Conservation (phyloP, 768 basidiomycete species). For the Sarcomyxa edulis region DNA sequence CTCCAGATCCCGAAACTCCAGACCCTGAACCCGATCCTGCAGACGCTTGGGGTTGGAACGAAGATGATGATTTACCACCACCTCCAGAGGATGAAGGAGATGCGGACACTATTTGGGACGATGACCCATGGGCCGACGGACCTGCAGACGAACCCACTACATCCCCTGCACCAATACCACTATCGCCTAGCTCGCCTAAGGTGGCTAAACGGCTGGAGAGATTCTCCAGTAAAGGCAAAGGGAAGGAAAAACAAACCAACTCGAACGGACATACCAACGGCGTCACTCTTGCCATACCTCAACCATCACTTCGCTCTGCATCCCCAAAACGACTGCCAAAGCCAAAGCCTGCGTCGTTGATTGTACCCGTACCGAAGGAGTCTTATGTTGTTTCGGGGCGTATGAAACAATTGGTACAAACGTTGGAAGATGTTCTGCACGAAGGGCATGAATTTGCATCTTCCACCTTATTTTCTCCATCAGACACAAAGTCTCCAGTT, state of each 20-base stretch:
- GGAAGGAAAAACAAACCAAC: conserved; percentile 22
- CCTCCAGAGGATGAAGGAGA: conserved; percentile 20
- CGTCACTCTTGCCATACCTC: conserved; percentile 12
- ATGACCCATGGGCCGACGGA: conserved; percentile 65
- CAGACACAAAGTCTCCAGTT: conserved; percentile 23
- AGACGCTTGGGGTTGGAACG: conserved; percentile 79
- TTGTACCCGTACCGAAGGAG: conserved; percentile 51
- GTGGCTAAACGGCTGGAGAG: conserved; percentile 55
- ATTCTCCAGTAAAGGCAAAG: conserved; percentile 48
- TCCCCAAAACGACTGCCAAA: conserved; percentile 19
- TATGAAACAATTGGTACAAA: conserved; percentile 45
- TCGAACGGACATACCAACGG: conserved; percentile 31
- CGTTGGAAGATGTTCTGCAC: conserved; percentile 55
- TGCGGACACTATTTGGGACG: conserved; percentile 53
- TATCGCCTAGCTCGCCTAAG: conserved; percentile 30
- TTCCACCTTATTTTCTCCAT: conserved; percentile 1
- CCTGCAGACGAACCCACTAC: conserved; percentile 20
- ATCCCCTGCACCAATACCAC: conserved; percentile 23
- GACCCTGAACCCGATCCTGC: conserved; percentile 36
- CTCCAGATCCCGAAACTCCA: conserved; percentile 11
- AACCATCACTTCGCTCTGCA: conserved; percentile 14
- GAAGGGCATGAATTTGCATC: conserved; percentile 61
- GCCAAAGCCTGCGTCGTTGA: conserved; percentile 13
- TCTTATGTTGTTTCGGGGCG: conserved; percentile 55
- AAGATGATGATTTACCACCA: conserved; percentile 34